Base-by-base conservation (phyloP, 768 basidiomycete genomes). In the Daedaleopsis nitida region DNA sequence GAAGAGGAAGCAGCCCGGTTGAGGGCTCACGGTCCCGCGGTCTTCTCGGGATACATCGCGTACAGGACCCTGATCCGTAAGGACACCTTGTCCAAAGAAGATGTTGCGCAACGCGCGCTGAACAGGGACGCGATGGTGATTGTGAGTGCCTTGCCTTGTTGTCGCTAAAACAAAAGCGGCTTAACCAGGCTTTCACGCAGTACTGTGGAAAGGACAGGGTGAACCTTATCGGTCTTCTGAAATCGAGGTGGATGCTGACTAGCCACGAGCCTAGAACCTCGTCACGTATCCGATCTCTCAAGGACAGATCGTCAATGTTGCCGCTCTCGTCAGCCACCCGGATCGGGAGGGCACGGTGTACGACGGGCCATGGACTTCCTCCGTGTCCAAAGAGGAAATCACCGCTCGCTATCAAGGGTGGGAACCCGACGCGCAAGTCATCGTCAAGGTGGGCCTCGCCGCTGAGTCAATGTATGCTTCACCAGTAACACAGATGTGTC, bases 11-110 rank as follows among this genome's bases (percentile, higher is more conserved):
- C 64, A 12, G 48, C 51, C 21, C n/a, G 21, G 23, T 27, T 66
- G n/a, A 24, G 54, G 17, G 59, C 67, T 13, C 64, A 61, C 14
- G 51, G 66, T 0, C 58, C 72, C 16, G 75, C 81, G 7, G 66
- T 66, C 0, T 83, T 78, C 71, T 80, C 76, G 1, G 83, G 83
- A 9, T 74, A 72, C 3, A 57, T 70, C 3, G 72, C 73, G 0
- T 82, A 83, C 57, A 73, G 81, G 5, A 69, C 60, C 3, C 65
- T 81, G 21, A 65, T 81, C 24, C 62, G 78, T 6, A 70, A 69
- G 1, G 72, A 76, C n/a, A 55, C 58, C 1, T 57, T 82, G 55
- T 60, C 55, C 7, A 16, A 32, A 27, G 50, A 43, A 19, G 39
- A 11, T n/a, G 47, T 21, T 8, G 5, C 68, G 5, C 65, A 71